phyloP scores from a whole-genome alignment of 805 yeast species.

The Yarrowia sp. region DNA sequence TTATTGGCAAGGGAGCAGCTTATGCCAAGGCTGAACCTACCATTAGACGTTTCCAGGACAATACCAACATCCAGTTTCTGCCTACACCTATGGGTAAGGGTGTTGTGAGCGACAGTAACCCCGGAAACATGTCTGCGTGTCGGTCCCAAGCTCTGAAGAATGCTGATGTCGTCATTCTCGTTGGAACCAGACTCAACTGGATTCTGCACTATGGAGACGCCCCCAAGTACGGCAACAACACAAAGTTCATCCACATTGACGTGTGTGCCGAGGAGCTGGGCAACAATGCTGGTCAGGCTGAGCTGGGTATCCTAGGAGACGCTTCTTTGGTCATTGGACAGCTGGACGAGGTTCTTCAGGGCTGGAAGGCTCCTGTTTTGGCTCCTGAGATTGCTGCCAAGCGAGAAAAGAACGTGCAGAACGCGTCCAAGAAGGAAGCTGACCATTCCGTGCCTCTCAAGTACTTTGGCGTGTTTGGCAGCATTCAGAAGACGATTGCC shows the following conservation, averaged over 20 bases:
- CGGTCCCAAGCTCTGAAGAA: slow-evolving; percentile 54
- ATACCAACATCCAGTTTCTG: slow-evolving; percentile 51
- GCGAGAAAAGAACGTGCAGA: slow-evolving; percentile 36
- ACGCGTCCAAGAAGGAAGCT: slow-evolving; percentile 37
- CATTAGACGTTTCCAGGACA: slow-evolving; percentile 44
- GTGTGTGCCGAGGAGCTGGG: slow-evolving; percentile 53
- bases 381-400: slow-evolving; percentile 33
- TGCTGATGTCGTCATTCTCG: slow-evolving; percentile 57
- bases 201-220: slow-evolving; percentile 62
- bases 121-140: slow-evolving; percentile 43
- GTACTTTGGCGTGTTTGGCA: slow-evolving; percentile 54
- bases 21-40: slow-evolving; percentile 43
- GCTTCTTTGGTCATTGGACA: slow-evolving; percentile 43
- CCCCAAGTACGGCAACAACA: slow-evolving; percentile 49
- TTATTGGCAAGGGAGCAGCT: slow-evolving; percentile 67
- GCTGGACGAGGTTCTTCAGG: slow-evolving; percentile 37
- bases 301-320: slow-evolving; percentile 56
- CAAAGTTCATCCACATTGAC: slow-evolving; percentile 57
- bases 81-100: slow-evolving; percentile 85
- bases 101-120: slow-evolving; percentile 49
- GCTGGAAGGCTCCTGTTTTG: slow-evolving; percentile 40
- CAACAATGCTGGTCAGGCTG: slow-evolving; percentile 41
- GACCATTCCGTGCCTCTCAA: slow-evolving; percentile 38
- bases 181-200: slow-evolving; percentile 74
- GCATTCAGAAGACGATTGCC: slow-evolving; percentile 44